Percentiles rank a stretch among this genome's conserved stretches.
Evolutionary conservation across 2,329 filamentous ascomycete species (phyloP).

Genomic region (Paecilomyces sp.): DNA sequence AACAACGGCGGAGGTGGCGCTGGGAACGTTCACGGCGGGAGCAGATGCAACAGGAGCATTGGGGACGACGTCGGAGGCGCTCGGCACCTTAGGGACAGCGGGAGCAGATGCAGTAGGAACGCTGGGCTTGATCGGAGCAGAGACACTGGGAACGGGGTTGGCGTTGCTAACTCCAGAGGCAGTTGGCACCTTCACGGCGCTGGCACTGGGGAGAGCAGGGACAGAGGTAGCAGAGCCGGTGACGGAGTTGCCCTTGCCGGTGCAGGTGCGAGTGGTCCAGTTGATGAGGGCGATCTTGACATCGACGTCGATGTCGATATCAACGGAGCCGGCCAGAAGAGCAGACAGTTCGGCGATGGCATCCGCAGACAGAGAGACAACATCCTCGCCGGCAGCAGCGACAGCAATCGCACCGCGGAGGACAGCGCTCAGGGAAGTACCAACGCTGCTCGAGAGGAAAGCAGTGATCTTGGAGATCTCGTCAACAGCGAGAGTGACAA

Average conservation of each 20-base stretch:
- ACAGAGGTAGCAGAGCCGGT: constrained; percentile 15
- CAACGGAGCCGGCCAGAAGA: constrained; percentile 36
- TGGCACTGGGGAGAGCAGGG: constrained; percentile 2
- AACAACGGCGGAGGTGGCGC: background rate
- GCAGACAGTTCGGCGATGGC: constrained; percentile 29
- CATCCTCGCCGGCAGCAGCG: constrained; percentile 23
- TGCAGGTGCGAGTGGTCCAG: constrained; percentile 18
- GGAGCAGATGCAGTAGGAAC: background rate
- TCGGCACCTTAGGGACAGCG: constrained; percentile 7
- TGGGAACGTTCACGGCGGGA: background rate
- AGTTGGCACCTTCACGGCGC: background rate
- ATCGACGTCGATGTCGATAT: constrained; percentile 45
- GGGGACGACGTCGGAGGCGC: constrained; percentile 5
- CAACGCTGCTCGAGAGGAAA: constrained; percentile 23
- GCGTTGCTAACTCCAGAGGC: background rate
- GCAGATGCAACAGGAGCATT: background rate
- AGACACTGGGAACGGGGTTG: background rate
- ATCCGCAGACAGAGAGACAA: constrained; percentile 23
- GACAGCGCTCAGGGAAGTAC: constrained; percentile 19
- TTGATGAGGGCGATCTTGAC: constrained; percentile 46
- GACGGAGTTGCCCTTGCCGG: constrained; percentile 5
- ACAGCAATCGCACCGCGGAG: constrained; percentile 24
- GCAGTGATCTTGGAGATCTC: constrained; percentile 21
- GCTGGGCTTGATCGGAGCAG: background rate
- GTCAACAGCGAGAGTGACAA: constrained; percentile 17